Conservation (phyloP, 768 basidiomycete species). For the Auricularia cornea region DNA sequence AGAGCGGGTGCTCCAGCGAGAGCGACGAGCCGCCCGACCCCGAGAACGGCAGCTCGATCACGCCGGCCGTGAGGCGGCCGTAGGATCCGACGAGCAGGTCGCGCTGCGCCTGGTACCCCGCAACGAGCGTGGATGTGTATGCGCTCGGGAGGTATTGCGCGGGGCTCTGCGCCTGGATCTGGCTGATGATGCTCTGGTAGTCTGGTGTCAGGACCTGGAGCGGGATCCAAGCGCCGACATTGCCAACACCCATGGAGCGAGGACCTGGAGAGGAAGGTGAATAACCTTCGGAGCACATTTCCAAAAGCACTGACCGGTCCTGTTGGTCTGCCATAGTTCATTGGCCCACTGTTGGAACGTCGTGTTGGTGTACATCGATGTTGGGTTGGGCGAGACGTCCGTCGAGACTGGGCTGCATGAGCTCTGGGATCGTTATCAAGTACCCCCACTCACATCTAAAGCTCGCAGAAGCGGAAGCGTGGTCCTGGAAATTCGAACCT, state of each 20-base stretch:
- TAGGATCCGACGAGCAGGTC: neutral
- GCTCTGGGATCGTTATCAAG: neutral
- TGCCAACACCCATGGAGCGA: neutral
- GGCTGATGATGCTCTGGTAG: neutral
- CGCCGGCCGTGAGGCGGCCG: neutral
- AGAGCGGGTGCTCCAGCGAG: conserved; percentile 5
- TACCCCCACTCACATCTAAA: neutral
- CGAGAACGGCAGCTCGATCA: neutral
- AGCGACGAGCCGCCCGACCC: neutral
- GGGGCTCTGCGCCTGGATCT: neutral
- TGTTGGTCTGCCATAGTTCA: neutral
- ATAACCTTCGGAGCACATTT: no score
- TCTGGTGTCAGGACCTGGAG: neutral
- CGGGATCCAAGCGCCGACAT: neutral
- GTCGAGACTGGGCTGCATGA: neutral
- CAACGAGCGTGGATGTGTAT: neutral
- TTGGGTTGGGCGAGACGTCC: neutral
- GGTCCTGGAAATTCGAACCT: conserved; percentile 6
- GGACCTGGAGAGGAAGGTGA: neutral
- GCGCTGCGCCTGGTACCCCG: neutral
- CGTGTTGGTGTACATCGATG: neutral
- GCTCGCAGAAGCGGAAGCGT: neutral
- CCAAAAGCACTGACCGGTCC: neutral
- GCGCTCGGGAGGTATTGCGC: neutral
- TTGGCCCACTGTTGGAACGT: neutral